Base-by-base conservation (phyloP, 768 basidiomycete genomes). In the Boletus tylopilopsis region DNA sequence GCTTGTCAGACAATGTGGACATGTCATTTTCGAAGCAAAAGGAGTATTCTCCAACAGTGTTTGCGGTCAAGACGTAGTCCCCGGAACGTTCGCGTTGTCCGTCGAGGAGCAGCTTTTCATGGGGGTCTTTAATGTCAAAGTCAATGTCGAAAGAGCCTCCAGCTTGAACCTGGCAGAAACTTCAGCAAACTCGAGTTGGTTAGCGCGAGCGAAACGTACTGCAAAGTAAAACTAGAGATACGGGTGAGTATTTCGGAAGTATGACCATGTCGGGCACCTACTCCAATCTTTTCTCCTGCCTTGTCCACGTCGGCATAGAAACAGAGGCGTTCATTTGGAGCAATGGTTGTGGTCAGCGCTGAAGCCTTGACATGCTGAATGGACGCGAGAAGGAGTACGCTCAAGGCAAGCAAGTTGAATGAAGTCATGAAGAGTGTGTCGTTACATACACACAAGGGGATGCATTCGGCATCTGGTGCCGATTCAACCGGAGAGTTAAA, bases 1-100 rank as follows among this genome's bases (percentile, higher is more conserved):
- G 80, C 69, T 98, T 98, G 72, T 93, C 91, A 12, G 90, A 88
- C 57, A 96, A 77, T 5, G 91, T 90, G 22, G 87, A 90, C 78
- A 95, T 95, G 74, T 97, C 94, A 68, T 99, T 99, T 66, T 93
- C 90, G 67, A 98, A 96, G 73, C 95, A 98, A 75, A 99, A 98
- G 6, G 94, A 68, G 64, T 92, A 93, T 78, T 93, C 90, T 59
- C 90, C 90, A 66, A 85, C 78, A 18, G 80, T 80, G 71, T 96
- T 95, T 18, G 93, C 96, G 4, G 96, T 98, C 54, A 98, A 79
- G 47, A 99, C 91, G 62, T 87, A 98, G 81, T 99, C 96, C 29
- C 96, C 96, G 57, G 96, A 93, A 27, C 90, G 85, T 62, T 98
- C 95, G 23, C 86, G 82, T 58, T 79, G 72, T 45, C 94, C 96